Evolutionary conservation across 129 eudicot species (phyloP).

Genomic region (carrot (Daucus carota)): DH1_v3.0 NC_030386.2:5434501-5435000

Average conservation of each 20-base stretch:
- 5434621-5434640: neutral
- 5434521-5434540: neutral
- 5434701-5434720: constrained; percentile 80
- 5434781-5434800: constrained; percentile 3
- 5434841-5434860: neutral
- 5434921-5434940: constrained; percentile 65
- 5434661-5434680: constrained; percentile 34
- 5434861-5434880: too few species aligned
- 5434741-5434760: constrained; percentile 61
- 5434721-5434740: constrained; percentile 85
- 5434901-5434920: constrained; percentile 69
- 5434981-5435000: constrained; percentile 25
- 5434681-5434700: constrained; percentile 65
- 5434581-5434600: neutral
- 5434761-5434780: constrained; percentile 47
- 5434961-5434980: constrained; percentile 31
- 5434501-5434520: neutral
- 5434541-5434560: neutral
- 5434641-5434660: neutral
- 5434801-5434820: neutral
- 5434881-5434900: constrained; percentile 20
- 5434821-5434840: neutral
- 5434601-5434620: neutral
- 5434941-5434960: constrained; percentile 67
- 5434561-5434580: neutral